A percentile compares a stretch with the other conserved stretches of the same genome.
Conservation (phyloP, 176 grass and related monocot species). For the Miscanthus lutarioriparius region DNA sequence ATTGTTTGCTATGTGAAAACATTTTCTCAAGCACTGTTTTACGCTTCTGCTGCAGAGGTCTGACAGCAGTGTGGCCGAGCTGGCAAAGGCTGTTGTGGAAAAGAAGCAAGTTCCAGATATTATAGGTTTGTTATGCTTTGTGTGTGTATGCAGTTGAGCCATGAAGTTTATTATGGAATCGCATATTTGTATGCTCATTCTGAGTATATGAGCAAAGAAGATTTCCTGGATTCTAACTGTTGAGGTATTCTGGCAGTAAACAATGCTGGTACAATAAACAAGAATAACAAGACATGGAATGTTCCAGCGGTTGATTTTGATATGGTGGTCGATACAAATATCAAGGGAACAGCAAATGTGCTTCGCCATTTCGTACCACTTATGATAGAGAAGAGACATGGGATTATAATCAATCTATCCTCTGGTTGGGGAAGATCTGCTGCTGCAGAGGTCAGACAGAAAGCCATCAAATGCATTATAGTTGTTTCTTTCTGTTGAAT, state of each 20-base stretch:
- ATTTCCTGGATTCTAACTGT: conserved; percentile 30
- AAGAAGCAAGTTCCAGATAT: conserved; percentile 75
- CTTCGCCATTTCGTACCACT: conserved; percentile 90
- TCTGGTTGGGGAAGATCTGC: conserved; percentile 98
- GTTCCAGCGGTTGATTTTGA: conserved; percentile 96
- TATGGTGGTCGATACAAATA: conserved; percentile 88
- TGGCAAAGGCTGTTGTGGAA: conserved; percentile 78
- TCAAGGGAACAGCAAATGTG: conserved; percentile 87
- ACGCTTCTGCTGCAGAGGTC: conserved; percentile 67
- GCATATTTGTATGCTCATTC: conserved; percentile 1
- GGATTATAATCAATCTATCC: conserved; percentile 87
- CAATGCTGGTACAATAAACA: conserved; percentile 95
- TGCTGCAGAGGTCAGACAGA: conserved; percentile 68
- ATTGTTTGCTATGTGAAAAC: background rate
- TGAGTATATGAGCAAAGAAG: background rate
- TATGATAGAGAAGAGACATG: conserved; percentile 90
- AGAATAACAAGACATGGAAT: conserved; percentile 92
- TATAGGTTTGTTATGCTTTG: conserved; percentile 62
- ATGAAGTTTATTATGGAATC: background rate
- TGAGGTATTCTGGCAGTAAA: conserved; percentile 60
- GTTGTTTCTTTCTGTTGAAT: conserved; percentile 8
- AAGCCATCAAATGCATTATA: background rate
- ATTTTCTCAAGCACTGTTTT: background rate
- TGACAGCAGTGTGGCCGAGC: conserved; percentile 66
- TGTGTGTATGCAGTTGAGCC: background rate